Evolutionary conservation across 148 eudicot species (phyloP), one percentile per base, ranked within the genome.

Genomic region (Nepenthes mirabilis): DNA sequence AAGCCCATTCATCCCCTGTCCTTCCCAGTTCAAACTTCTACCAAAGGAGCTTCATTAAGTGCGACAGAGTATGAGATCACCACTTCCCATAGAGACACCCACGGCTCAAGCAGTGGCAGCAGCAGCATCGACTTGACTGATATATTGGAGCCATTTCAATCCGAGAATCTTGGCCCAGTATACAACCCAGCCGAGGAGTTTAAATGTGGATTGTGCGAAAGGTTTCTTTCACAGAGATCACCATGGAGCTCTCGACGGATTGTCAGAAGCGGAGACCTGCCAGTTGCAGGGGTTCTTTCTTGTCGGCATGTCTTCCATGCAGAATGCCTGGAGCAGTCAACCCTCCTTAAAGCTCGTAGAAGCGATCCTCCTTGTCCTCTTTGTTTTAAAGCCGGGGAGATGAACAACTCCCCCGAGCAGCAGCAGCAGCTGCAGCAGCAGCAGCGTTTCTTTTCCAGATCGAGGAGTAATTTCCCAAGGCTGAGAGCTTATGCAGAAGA

Each of bases 281-380:
- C 98, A 1, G 75, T 81, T 50, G 72, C 98, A 1, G 96, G 95
- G 52, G 86, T 93, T 47, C 96, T 93, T 55, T 79, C 83, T 9
- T 88, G 96, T 57, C 77, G 78, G 12, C 98, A 88, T 70, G 85
- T 93, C 35, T 93, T 93, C 76, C 98, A 93, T 51, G 98, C 95
- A 10, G 98, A 93, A 68, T 93, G 98, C 74, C 72, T 88, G 67
- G 98, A 93, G 36, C 96, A 88, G 49, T 68, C 80, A 10, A 93
- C 96, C 35, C 96, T 85, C 0, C 23, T 23, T 23, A 88, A 88
- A 71, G 64, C 84, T 3, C 76, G 75, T 33, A 88, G 71, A 77
- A 78, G 57, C 37, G 98, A 93, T 66, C 98, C 98, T 40, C 91
- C 94, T 57, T 93, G 96, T 59, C 98, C 98, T 47, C 58, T 88